Percentiles rank a stretch among this genome's conserved stretches.
phyloP scores from a whole-genome alignment of 805 yeast genomes.

The Candida ovalis region DNA sequence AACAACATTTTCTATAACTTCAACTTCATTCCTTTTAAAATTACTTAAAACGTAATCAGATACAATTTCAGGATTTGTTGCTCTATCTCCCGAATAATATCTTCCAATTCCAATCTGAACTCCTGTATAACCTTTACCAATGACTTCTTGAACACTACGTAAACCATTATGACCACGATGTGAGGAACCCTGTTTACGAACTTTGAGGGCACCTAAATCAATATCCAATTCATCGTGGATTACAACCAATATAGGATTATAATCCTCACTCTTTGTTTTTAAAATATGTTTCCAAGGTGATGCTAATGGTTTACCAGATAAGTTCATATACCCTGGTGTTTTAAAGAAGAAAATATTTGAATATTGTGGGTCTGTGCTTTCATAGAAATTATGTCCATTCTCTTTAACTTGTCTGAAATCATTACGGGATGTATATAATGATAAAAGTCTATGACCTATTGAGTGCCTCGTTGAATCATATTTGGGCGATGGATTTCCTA shows the following conservation, averaged over 20 bases:
- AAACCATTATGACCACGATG: slow-evolving; percentile 86
- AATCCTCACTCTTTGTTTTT: slow-evolving; percentile 19
- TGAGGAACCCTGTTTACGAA: slow-evolving; percentile 56
- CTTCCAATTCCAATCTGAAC: slow-evolving; percentile 77
- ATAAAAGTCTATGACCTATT: slow-evolving; percentile 62
- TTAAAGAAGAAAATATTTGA: slow-evolving; percentile 44
- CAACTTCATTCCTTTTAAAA: slow-evolving; percentile 44
- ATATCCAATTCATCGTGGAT: slow-evolving; percentile 78
- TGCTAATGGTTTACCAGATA: slow-evolving; percentile 56
- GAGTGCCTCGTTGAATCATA: slow-evolving; percentile 69
- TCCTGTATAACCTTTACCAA: slow-evolving; percentile 56
- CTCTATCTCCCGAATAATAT: slow-evolving; percentile 41
- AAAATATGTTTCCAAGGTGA: slow-evolving; percentile 43
- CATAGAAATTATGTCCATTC: slow-evolving; percentile 24
- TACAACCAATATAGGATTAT: slow-evolving; percentile 46
- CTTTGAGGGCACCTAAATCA: slow-evolving; percentile 60
- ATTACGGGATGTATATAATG: slow-evolving; percentile 24
- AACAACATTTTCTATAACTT: slow-evolving; percentile 36
- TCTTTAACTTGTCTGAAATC: slow-evolving; percentile 15
- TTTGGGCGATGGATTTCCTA: slow-evolving; percentile 75
- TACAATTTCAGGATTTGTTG: slow-evolving; percentile 34
- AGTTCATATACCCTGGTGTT: slow-evolving; percentile 63
- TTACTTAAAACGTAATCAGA: slow-evolving; percentile 61
- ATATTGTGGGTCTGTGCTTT: slow-evolving; percentile 10
- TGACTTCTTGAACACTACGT: slow-evolving; percentile 44